Base-by-base conservation (phyloP, 495 filamentous ascomycete genomes). In the Aspergillus coremiiformis region DNA sequence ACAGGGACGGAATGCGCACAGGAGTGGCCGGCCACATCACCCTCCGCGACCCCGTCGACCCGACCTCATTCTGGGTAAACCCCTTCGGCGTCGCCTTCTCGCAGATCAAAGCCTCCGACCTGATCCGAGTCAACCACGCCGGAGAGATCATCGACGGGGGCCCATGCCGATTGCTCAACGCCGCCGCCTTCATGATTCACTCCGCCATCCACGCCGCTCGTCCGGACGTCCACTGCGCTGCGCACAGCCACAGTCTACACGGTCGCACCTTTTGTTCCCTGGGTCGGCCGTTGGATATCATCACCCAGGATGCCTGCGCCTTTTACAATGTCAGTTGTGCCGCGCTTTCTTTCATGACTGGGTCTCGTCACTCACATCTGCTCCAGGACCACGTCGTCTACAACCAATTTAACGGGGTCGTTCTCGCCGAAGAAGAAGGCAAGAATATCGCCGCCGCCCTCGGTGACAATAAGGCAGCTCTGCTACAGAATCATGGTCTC, bases 31-130 rank as follows among this genome's bases (percentile, higher is more conserved):
- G 80, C 0, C 80, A 84, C 57, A 82, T 84, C 54, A 83, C 80
- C 42, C 55, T 84, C 35, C 71, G 80, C 22, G 86, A 89, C 60
- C 85, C 86, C 9, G 78, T 89, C 11, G 81, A 87, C 30, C 80
- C 83, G 0, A 60, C 63, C 6, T 80, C 77, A 3, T 90, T 90
- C 72, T 90, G 85, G 87, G 86, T 90, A 19, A 90, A 90, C 54
- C 87, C 87, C 0, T 86, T 90, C 57, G 86, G 87, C 26, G 75
- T 82, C 9, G 76, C 83, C 0, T 90, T 89, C 67, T 79, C 78
- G 19, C 64, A 83, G 49, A 85, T 91, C 44, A 86, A 80, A 49
- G 76, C 76, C 24, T 83, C 78, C 9, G 85, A 89, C 60, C 74
- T 92, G 24, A 87, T 92, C 54, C 80, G 76, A 29, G 85, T 92